phyloP scores from a whole-genome alignment of 148 eudicot species.

The Chenopodium quinoa region DNA sequence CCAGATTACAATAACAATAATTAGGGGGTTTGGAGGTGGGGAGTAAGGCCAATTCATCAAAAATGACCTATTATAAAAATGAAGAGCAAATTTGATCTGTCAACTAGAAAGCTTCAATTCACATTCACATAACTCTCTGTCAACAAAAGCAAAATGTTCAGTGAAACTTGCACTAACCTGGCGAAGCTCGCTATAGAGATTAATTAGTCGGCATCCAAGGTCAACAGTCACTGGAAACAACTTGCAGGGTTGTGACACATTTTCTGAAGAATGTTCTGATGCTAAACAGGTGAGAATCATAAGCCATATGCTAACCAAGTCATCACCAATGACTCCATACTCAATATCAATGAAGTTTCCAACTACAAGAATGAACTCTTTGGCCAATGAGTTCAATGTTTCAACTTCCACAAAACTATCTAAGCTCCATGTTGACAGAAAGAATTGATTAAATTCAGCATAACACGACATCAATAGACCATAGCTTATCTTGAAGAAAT shows the following conservation, averaged over 20 bases:
- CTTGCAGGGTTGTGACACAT: conserved; percentile 31
- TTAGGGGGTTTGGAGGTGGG: background rate
- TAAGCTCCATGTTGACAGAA: conserved; percentile 33
- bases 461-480: conserved; percentile 46
- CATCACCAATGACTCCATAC: conserved; percentile 79
- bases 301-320: conserved; percentile 72
- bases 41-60: background rate
- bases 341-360: conserved; percentile 66
- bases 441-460: conserved; percentile 36
- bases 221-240: conserved; percentile 50
- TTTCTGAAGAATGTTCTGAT: conserved; percentile 39
- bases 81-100: background rate
- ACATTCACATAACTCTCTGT: background rate
- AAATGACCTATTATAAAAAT: background rate
- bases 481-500: conserved; percentile 65
- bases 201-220: conserved; percentile 71
- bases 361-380: conserved; percentile 54
- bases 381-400: conserved; percentile 35
- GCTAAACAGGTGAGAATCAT: conserved; percentile 55
- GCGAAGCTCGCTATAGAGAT: conserved; percentile 85
- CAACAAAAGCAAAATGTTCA: conserved; percentile 9
- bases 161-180: conserved; percentile 57
- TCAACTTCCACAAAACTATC: conserved; percentile 26
- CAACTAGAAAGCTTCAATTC: background rate
- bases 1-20: background rate